Evolutionary conservation across 2,329 filamentous ascomycete species (phyloP), one percentile per base, ranked within the genome.

Genomic region (Alternaria brassicae): DNA sequence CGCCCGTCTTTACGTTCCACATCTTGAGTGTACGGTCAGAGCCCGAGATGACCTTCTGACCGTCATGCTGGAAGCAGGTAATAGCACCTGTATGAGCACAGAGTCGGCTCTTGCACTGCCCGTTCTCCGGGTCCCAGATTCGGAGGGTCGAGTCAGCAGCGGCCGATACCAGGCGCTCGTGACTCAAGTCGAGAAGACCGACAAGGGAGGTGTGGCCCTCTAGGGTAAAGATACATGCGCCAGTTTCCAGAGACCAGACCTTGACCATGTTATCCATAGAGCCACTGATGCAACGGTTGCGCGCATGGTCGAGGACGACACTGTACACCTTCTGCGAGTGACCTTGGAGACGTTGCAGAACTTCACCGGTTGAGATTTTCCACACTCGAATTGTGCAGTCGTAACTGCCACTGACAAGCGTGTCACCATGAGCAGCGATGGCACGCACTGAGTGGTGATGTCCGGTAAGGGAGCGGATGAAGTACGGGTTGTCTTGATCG

Each of bases 211-310:
- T 91, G 74, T 99, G 95, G 0, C 95, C 95, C 77, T 98, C 94
- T 0, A 99, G 86, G 1, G 92, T 97, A 78, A 94, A 91, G 10
- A 98, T 82, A 67, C 93, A 91, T 0, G 89, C 82, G 0, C 95
- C 95, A 2, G 91, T 95, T 28, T 92, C 89, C 13, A 99, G 84
- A 60, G 94, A 95, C 95, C 95, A 99, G 12, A 99, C 94, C 79
- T 97, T 98, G 74, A 99, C 95, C 65, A 93, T 85, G 63, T 95
- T 97, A 77, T 99, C 95, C 95, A 99, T 99, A 6, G 93, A 97
- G 12, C 95, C 95, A 63, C 93, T 97, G 64, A 99, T 98, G 79
- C 95, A 99, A 39, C 94, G 90, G 72, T 96, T 96, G 59, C 95
- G 91, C 70, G 90, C 89, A 67, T 93, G 90, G 72, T 99, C 95